phyloP scores from a whole-genome alignment of 441 rosid genomes.

The Croton setiger region DNA sequence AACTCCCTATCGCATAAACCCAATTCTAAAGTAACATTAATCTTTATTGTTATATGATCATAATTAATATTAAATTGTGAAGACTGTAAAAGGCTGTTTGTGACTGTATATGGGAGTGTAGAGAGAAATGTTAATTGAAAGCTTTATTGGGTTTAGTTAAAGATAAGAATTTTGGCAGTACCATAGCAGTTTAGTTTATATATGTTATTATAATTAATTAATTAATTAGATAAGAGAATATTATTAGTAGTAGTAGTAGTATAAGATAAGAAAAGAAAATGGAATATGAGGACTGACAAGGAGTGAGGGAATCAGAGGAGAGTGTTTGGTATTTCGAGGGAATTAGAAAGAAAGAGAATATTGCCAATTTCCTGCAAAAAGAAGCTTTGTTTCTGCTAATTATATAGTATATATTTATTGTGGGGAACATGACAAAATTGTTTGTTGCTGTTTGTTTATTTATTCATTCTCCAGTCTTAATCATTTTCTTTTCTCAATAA shows the following conservation, averaged over 20 bases:
- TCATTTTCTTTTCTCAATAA: too few relatives aligned
- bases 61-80: neutral
- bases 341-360: neutral
- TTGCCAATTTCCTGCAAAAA: constrained; percentile 26
- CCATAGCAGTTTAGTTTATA: neutral
- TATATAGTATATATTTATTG: neutral
- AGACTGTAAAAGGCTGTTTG: constrained; percentile 49
- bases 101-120: constrained; percentile 41
- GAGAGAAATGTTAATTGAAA: constrained; percentile 22
- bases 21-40: neutral
- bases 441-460: constrained; percentile 26
- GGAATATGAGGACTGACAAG: constrained; percentile 32
- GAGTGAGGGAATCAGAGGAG: constrained; percentile 11
- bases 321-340: constrained; percentile 20
- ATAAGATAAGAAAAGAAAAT: constrained; percentile 13
- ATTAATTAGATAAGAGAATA: too few relatives aligned
- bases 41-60: neutral
- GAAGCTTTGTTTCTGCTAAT: neutral
- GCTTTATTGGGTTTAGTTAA: constrained; percentile 57
- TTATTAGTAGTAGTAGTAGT: too few relatives aligned
- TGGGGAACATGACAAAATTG: constrained; percentile 27
- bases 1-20: constrained; percentile 13
- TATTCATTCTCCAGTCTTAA: too few relatives aligned
- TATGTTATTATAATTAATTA: neutral
- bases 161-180: constrained; percentile 43